A percentile compares a stretch with the other conserved stretches of the same genome.
Evolutionary conservation across 2,329 filamentous ascomycete genomes (phyloP).

Genomic region (Endoconidiophora polonica): DNA sequence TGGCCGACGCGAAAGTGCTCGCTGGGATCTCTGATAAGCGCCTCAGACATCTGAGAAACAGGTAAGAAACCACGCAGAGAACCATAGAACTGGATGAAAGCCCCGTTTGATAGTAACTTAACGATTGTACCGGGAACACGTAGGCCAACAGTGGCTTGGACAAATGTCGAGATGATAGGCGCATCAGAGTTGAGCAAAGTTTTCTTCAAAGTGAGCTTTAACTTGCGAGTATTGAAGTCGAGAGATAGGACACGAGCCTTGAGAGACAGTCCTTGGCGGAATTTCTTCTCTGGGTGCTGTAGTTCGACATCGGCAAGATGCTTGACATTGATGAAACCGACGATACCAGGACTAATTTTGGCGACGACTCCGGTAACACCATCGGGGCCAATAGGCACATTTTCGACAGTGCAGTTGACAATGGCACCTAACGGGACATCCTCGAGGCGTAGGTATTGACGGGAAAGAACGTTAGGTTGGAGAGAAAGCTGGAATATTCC

Average conservation of each 20-base stretch:
- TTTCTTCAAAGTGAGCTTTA: slow-evolving; percentile 87
- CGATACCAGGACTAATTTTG: slow-evolving; percentile 70
- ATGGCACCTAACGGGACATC: slow-evolving; percentile 70
- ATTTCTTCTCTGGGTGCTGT: slow-evolving; percentile 92
- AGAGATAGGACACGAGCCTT: slow-evolving; percentile 74
- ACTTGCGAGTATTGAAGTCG: slow-evolving; percentile 55
- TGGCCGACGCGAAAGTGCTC: slow-evolving; percentile 85
- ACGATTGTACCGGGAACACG: slow-evolving; percentile 77
- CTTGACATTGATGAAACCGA: slow-evolving; percentile 71
- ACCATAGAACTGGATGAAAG: slow-evolving; percentile 86
- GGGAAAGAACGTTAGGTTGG: slow-evolving; percentile 65
- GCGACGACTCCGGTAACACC: slow-evolving; percentile 71
- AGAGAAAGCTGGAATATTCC: slow-evolving; percentile 74
- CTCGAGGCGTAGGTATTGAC: slow-evolving; percentile 79
- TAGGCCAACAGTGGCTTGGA: slow-evolving; percentile 55
- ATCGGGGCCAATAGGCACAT: slow-evolving; percentile 59
- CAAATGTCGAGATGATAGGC: slow-evolving; percentile 60
- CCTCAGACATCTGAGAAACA: slow-evolving; percentile 94
- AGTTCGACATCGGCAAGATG: slow-evolving; percentile 79
- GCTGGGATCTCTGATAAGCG: slow-evolving; percentile 74
- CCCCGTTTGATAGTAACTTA: slow-evolving; percentile 61
- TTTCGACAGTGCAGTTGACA: slow-evolving; percentile 71
- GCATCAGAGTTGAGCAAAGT: slow-evolving; percentile 79
- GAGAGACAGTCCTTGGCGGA: slow-evolving; percentile 68
- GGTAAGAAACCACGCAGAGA: slow-evolving; percentile 72